A percentile compares a stretch with the other conserved stretches of the same genome.
These are phyloP conservation scores for Herpetospermum pedunculosum DNA, from an alignment of 306 rosid species.

Conservation along the genomic window DNA sequence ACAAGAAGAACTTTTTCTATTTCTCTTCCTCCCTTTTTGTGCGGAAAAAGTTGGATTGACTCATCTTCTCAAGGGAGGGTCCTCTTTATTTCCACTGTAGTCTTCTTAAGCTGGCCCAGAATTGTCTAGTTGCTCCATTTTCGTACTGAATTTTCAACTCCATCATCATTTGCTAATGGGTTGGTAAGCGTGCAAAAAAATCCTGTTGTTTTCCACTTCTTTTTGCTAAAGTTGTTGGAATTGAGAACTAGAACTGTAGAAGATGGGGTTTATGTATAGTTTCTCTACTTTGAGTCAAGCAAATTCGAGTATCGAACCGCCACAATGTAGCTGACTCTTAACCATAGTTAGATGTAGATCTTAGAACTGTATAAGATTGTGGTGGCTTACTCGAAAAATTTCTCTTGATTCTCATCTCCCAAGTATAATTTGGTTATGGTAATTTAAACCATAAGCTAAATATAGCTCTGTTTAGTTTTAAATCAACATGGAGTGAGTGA, in stretches of 20 bases:
- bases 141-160: not conserved
- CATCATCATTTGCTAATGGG: not conserved
- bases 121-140: conserved; percentile 1
- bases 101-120: not conserved
- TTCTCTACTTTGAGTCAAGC: too few species aligned
- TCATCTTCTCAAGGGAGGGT: not conserved
- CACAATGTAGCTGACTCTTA: too few species aligned
- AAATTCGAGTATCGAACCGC: too few species aligned
- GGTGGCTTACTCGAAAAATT: too few species aligned
- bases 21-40: not conserved
- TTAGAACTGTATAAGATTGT: too few species aligned
- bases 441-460: not conserved
- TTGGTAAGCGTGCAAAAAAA: not conserved
- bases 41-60: not conserved
- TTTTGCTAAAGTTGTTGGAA: not conserved
- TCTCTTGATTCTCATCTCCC: too few species aligned
- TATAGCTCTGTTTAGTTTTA: not conserved
- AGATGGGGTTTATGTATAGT: not conserved
- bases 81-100: not conserved
- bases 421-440: not conserved
- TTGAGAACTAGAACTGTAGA: not conserved
- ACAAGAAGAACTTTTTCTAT: conserved; percentile 2
- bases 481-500: not conserved
- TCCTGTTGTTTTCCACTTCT: not conserved
- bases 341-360: too few species aligned